phyloP scores from a whole-genome alignment of 352 stramenopile genomes.

The Globisporangium okanoganense region DNA sequence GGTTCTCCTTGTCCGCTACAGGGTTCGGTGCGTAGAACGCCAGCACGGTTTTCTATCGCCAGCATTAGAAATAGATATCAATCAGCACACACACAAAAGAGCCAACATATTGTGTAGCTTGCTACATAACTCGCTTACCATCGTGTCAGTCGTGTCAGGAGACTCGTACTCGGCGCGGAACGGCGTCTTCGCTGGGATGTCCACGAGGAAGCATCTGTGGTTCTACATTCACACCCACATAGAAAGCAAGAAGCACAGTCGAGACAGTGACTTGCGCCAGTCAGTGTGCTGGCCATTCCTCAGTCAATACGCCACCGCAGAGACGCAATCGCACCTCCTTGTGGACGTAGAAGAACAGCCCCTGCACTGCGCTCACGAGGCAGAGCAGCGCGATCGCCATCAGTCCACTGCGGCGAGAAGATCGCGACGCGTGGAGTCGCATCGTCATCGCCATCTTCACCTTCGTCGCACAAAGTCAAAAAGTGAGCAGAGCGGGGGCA shows the following conservation, averaged over 20 bases:
- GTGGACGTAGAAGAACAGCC: constrained; percentile 61
- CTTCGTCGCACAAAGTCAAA: constrained; percentile 2
- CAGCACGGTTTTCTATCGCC: constrained; percentile 51
- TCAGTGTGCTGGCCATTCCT: not conserved
- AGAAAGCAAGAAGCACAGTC: not conserved
- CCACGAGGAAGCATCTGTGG: constrained; percentile 76
- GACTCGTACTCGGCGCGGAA: constrained; percentile 84
- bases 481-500: not conserved
- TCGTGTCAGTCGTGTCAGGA: constrained; percentile 73
- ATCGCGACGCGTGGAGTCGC: not conserved
- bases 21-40: constrained; percentile 53
- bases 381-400: constrained; percentile 26
- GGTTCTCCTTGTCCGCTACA: constrained; percentile 35
- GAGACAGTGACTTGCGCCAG: no score
- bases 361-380: constrained; percentile 16
- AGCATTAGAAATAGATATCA: no score
- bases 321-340: constrained; percentile 33
- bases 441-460: not conserved
- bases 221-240: constrained; percentile 12
- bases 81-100: no score
- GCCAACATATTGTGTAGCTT: no score
- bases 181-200: constrained; percentile 70
- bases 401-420: not conserved
- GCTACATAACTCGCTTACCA: constrained; percentile 37
- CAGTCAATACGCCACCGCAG: not conserved